Evolutionary conservation across 129 eudicot genomes (phyloP).

Genomic region (Kitagawia praeruptora): DNA sequence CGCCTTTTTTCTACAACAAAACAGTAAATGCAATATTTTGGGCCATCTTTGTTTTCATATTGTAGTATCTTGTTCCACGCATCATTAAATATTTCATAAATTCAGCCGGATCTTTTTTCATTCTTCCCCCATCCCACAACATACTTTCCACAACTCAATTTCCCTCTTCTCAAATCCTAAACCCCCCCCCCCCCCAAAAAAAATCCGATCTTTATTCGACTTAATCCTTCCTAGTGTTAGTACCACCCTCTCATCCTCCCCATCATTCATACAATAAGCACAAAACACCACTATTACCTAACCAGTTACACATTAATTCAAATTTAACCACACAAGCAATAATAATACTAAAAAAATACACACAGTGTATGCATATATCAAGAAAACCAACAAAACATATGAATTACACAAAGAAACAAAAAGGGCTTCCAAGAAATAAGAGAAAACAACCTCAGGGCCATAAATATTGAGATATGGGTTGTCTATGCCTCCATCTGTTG

Average conservation of each 20-base stretch:
- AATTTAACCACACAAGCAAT: background rate
- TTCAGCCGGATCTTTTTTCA: background rate
- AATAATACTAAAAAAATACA: background rate
- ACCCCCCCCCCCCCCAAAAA: background rate
- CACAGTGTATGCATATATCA: background rate
- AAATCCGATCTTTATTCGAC: background rate
- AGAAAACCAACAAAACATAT: background rate
- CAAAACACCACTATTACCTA: background rate
- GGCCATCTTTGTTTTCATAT: background rate
- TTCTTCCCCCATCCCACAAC: background rate
- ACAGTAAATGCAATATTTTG: background rate
- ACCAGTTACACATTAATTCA: background rate
- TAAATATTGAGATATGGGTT: slow-evolving; percentile 48
- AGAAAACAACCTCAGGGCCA: slow-evolving; percentile 57
- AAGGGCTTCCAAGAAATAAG: background rate
- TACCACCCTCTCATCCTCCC: background rate
- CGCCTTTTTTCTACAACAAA: no score
- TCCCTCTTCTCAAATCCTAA: background rate
- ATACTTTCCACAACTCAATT: background rate
- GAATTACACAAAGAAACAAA: background rate
- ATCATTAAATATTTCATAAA: background rate
- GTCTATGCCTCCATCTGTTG: slow-evolving; percentile 7
- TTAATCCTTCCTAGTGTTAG: background rate
- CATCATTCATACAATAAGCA: background rate
- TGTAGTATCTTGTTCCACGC: background rate